A percentile compares a stretch with the other conserved stretches of the same genome.
These are phyloP conservation scores for Trichoderma semiorbis DNA, from an alignment of 2,329 filamentous ascomycete genomes.

Conservation along the genomic window DNA sequence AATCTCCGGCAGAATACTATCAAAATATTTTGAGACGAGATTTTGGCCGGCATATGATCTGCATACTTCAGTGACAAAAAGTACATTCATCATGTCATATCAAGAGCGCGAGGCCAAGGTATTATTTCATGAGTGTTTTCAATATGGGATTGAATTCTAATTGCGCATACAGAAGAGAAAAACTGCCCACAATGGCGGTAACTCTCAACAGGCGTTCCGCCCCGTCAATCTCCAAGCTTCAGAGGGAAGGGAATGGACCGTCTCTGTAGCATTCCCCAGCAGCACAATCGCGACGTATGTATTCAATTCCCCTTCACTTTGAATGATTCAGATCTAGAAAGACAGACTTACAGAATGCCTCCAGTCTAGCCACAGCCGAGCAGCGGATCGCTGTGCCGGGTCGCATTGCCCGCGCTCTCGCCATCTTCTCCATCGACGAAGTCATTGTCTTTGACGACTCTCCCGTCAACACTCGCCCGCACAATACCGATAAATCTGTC, in stretches of 20 bases:
- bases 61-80: neutral
- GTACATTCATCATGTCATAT: slow-evolving; percentile 29
- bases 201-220: slow-evolving; percentile 47
- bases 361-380: slow-evolving; percentile 67
- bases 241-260: slow-evolving; percentile 62
- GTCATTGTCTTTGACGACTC: slow-evolving; percentile 77
- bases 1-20: slow-evolving; percentile 30
- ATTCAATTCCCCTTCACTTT: neutral
- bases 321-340: neutral
- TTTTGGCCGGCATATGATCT: neutral
- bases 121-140: neutral
- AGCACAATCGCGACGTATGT: slow-evolving; percentile 71
- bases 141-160: slow-evolving; percentile 2
- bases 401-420: slow-evolving; percentile 74
- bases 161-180: slow-evolving; percentile 46
- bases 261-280: slow-evolving; percentile 74
- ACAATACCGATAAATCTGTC: slow-evolving; percentile 46
- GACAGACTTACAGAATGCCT: neutral
- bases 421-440: slow-evolving; percentile 82
- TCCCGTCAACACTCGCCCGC: slow-evolving; percentile 43
- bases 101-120: slow-evolving; percentile 34
- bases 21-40: slow-evolving; percentile 19
- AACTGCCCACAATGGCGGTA: slow-evolving; percentile 39
- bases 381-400: slow-evolving; percentile 71
- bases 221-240: slow-evolving; percentile 65